Evolutionary conservation across 1,139 yeast genomes (phyloP).

Genomic region (Blastobotrys capitulatus): DNA sequence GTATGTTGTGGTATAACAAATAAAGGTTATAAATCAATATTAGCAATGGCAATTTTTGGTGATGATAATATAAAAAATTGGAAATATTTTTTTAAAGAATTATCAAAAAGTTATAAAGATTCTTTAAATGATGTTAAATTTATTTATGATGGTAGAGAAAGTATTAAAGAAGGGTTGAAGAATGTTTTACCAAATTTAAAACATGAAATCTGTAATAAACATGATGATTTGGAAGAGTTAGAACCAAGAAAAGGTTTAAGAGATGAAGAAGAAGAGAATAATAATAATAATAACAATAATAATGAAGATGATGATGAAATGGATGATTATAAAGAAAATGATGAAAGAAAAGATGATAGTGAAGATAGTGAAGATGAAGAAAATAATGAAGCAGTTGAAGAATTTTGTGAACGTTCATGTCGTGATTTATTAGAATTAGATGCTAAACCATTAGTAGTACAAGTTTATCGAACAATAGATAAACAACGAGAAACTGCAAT

Average conservation of each 20-base stretch:
- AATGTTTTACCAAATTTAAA: not conserved
- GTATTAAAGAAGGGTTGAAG: not conserved
- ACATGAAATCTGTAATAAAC: not conserved
- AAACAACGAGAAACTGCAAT: conserved; percentile 8
- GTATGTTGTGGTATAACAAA: not conserved
- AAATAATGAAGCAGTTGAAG: not conserved
- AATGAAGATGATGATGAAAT: not conserved
- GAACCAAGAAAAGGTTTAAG: not conserved
- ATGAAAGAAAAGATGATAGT: not conserved
- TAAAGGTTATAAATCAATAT: not conserved
- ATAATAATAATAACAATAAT: not conserved
- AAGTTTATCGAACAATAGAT: conserved; percentile 5
- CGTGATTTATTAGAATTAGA: not conserved
- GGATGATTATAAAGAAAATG: too few relatives aligned
- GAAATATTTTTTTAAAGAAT: conserved; percentile 3
- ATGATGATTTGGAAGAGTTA: not conserved
- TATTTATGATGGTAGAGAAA: conserved; percentile 2
- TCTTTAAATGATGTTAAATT: not conserved
- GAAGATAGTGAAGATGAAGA: not conserved
- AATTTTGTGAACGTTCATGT: conserved; percentile 4
- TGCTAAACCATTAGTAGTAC: conserved; percentile 3
- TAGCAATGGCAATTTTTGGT: conserved; percentile 6
- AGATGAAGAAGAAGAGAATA: not conserved
- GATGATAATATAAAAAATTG: conserved; percentile 1
- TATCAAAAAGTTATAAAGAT: not conserved